These are phyloP conservation scores for Santalum album DNA, from an alignment of 164 flowering plant species.

Conservation along the genomic window DNA sequence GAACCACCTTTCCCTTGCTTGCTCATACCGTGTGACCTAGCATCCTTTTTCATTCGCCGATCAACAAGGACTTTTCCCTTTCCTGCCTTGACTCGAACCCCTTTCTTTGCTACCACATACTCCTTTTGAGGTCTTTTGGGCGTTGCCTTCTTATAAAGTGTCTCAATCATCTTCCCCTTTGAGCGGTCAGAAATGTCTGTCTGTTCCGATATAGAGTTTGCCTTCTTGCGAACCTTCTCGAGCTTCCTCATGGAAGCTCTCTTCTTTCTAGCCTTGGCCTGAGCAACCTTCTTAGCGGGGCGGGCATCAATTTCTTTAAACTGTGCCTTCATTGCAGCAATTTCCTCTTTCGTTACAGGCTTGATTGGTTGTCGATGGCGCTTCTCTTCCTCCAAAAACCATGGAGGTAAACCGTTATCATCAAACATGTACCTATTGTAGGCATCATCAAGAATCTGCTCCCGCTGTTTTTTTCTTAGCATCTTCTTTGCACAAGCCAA, in stretches of 20 bases:
- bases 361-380: constrained; percentile 53
- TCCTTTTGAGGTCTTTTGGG: constrained; percentile 77
- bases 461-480: constrained; percentile 81
- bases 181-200: constrained; percentile 70
- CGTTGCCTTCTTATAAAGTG: constrained; percentile 69
- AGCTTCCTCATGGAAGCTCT: constrained; percentile 62
- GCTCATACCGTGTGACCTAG: constrained; percentile 41
- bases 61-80: constrained; percentile 86
- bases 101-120: constrained; percentile 92
- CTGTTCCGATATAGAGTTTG: constrained; percentile 73
- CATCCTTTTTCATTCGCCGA: constrained; percentile 84
- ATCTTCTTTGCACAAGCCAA: constrained; percentile 78
- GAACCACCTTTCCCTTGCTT: constrained; percentile 42
- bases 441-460: constrained; percentile 76
- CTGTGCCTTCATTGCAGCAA: constrained; percentile 77
- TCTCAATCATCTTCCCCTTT: constrained; percentile 67
- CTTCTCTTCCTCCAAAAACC: constrained; percentile 85
- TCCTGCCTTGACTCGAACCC: constrained; percentile 74
- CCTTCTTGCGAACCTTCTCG: constrained; percentile 85
- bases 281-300: constrained; percentile 87
- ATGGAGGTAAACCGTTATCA: constrained; percentile 71
- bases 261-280: constrained; percentile 90
- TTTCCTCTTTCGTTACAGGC: constrained; percentile 86
- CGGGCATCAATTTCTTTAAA: constrained; percentile 87
- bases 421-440: constrained; percentile 80